Conservation (phyloP, 192 early-diverging fungal genomes). For the Entophlyctis luteolus region DNA sequence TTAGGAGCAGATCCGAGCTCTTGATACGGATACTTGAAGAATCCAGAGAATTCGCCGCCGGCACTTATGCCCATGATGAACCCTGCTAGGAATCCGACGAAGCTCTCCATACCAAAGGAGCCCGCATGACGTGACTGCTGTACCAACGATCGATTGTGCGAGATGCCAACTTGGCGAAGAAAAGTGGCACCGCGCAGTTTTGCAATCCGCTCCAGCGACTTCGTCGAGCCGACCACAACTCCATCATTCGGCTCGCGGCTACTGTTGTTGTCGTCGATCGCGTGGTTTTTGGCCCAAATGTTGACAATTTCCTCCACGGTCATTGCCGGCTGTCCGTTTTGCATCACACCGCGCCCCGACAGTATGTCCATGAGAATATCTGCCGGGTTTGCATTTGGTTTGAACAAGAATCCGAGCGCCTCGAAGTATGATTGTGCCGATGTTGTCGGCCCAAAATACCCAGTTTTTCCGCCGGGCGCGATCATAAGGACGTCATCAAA, state of each 20-base stretch:
- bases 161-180: constrained; percentile 32
- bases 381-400: constrained; percentile 14
- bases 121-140: constrained; percentile 33
- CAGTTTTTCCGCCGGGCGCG: constrained; percentile 72
- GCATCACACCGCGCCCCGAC: constrained; percentile 30
- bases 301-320: neutral
- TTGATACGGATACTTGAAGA: neutral
- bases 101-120: constrained; percentile 35
- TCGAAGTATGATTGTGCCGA: constrained; percentile 32
- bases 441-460: constrained; percentile 63
- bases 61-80: constrained; percentile 27
- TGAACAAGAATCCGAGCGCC: constrained; percentile 33
- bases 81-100: constrained; percentile 38
- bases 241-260: too few relatives aligned
- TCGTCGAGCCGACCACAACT: neutral
- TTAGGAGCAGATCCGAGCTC: constrained; percentile 16
- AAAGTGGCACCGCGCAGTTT: constrained; percentile 29
- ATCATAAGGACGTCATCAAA: constrained; percentile 82
- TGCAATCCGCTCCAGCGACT: constrained; percentile 10
- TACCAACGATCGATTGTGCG: constrained; percentile 29
- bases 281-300: neutral
- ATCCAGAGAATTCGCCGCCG: neutral
- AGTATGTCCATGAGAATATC: constrained; percentile 44
- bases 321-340: neutral
- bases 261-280: neutral